Evolutionary conservation across 257 asterid genomes (phyloP).

Genomic region (Cordia subcordata): DNA sequence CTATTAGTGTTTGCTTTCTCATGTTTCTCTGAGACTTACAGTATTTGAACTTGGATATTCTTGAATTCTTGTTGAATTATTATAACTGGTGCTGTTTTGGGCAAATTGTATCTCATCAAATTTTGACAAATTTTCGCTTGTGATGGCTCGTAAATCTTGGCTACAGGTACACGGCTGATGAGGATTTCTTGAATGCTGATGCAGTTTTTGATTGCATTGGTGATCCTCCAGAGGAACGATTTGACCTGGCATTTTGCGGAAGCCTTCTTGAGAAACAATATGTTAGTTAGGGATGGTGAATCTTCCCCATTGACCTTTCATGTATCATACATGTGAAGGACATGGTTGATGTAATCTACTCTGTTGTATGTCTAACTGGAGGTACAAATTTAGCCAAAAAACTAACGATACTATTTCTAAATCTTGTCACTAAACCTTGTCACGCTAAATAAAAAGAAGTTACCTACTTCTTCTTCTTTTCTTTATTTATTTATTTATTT

Average conservation of each 20-base stretch:
- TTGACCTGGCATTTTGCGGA: conserved; percentile 77
- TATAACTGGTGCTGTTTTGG: too few species aligned
- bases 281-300: conserved; percentile 28
- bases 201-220: conserved; percentile 97
- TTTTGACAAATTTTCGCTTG: neutral
- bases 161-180: conserved; percentile 79
- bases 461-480: too few species aligned
- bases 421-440: too few species aligned
- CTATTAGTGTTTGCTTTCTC: too few species aligned
- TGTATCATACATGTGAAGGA: neutral
- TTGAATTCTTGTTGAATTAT: too few species aligned
- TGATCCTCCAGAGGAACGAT: conserved; percentile 90
- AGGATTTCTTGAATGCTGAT: conserved; percentile 82
- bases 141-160: neutral
- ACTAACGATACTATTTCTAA: neutral
- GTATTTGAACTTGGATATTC: too few species aligned
- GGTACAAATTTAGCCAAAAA: too few species aligned
- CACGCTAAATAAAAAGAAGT: too few species aligned
- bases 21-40: too few species aligned
- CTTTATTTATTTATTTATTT: too few species aligned
- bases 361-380: neutral
- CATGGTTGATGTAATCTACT: neutral
- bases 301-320: neutral
- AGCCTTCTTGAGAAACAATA: conserved; percentile 76
- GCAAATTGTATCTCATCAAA: neutral